Conservation (phyloP, 2,329 filamentous ascomycete genomes). For the Fusarium devonianum region DNA sequence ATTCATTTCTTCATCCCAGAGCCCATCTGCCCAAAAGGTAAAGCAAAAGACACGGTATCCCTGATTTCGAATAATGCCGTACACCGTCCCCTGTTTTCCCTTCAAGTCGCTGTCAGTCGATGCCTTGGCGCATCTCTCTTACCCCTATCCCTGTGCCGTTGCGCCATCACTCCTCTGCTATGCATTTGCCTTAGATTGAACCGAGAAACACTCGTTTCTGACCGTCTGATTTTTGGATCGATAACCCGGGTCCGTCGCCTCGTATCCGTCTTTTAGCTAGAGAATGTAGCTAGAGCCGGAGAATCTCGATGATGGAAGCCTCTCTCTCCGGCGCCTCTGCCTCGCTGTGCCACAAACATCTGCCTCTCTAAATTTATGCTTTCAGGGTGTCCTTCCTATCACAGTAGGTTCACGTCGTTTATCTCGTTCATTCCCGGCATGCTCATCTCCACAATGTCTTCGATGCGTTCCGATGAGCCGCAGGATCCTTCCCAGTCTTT, state of each 20-base stretch:
- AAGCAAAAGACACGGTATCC: neutral
- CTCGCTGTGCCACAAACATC: constrained; percentile 5
- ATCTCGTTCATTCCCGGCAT: constrained; percentile 53
- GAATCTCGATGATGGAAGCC: constrained; percentile 4
- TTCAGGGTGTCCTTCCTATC: neutral
- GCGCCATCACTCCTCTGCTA: constrained; percentile 42
- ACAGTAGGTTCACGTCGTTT: constrained; percentile 46
- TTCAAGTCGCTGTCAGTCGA: constrained; percentile 3
- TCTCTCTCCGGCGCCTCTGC: constrained; percentile 6
- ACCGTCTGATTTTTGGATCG: neutral
- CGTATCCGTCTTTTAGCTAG: constrained; percentile 15
- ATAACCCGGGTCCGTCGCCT: neutral
- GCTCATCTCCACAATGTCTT: constrained; percentile 56
- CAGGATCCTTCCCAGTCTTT: constrained; percentile 64
- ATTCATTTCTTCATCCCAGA: constrained; percentile 6
- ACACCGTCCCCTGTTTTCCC: neutral
- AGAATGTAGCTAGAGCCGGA: constrained; percentile 23
- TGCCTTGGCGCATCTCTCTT: neutral
- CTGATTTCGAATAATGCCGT: neutral
- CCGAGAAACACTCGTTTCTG: constrained; percentile 18
- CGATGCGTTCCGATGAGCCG: constrained; percentile 63
- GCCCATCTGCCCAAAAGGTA: neutral
- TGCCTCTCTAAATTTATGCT: constrained; percentile 1
- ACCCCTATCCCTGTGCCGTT: constrained; percentile 15
- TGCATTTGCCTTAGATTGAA: constrained; percentile 26